Evolutionary conservation across 441 rosid genomes (phyloP).

Genomic region (Eruca vesicaria): DNA sequence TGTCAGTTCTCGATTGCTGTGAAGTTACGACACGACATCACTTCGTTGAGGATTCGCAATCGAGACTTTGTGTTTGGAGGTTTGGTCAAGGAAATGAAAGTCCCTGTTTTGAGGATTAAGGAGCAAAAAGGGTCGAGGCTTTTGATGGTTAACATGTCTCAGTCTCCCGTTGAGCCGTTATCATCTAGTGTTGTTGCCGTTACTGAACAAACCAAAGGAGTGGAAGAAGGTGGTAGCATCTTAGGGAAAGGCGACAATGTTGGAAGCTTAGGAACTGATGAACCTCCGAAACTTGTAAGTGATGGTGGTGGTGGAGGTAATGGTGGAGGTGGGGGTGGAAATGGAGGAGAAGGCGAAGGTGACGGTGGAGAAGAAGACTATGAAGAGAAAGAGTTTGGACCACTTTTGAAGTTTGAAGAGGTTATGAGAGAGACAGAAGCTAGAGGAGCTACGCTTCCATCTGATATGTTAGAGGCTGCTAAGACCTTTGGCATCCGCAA

Average conservation of each 20-base stretch:
- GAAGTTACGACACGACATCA: conserved; percentile 34
- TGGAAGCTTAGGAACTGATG: conserved; percentile 29
- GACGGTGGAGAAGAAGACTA: conserved; percentile 29
- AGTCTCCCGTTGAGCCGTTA: conserved; percentile 35
- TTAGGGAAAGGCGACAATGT: conserved; percentile 35
- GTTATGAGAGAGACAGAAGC: conserved; percentile 71
- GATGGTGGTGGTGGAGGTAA: conserved; percentile 46
- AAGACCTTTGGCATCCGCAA: conserved; percentile 71
- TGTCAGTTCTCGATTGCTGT: conserved; percentile 37
- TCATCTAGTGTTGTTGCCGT: conserved; percentile 27
- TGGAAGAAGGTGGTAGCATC: conserved; percentile 24
- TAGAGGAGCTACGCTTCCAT: conserved; percentile 73
- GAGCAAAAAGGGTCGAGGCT: conserved; percentile 32
- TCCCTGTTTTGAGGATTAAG: conserved; percentile 21
- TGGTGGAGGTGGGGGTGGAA: conserved; percentile 48
- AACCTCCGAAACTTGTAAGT: conserved; percentile 30
- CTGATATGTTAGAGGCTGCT: conserved; percentile 86
- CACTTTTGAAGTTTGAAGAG: conserved; percentile 76
- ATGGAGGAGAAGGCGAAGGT: conserved; percentile 34
- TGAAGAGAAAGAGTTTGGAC: conserved; percentile 87
- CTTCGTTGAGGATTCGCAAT: conserved; percentile 31
- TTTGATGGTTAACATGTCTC: conserved; percentile 40
- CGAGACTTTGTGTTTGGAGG: conserved; percentile 25
- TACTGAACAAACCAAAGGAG: conserved; percentile 17
- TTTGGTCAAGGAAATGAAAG: conserved; percentile 26